Conservation (phyloP, 495 filamentous ascomycete species). For the Penicillium longicatenatum region DNA sequence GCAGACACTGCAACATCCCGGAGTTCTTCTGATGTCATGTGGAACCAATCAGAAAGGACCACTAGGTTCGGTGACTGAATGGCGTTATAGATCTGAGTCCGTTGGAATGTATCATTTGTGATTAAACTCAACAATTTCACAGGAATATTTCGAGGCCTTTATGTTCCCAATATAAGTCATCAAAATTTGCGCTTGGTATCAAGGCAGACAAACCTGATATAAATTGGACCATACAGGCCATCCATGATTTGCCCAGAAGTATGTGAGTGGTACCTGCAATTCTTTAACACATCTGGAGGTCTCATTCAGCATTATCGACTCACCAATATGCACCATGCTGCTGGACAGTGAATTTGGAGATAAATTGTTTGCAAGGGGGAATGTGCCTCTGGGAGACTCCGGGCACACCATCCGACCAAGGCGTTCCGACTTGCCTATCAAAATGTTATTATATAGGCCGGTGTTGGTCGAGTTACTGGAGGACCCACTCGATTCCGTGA, state of each 20-base stretch:
- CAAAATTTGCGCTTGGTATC: not conserved
- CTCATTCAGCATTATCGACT: not conserved
- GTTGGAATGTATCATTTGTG: not conserved
- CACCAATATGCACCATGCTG: slow-evolving; percentile 54
- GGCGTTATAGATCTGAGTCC: not conserved
- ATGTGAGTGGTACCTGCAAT: slow-evolving; percentile 44
- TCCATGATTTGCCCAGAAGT: slow-evolving; percentile 48
- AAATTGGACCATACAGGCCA: slow-evolving; percentile 54
- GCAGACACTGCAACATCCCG: not conserved
- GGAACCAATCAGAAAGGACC: slow-evolving; percentile 52
- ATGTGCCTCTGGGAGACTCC: slow-evolving; percentile 51
- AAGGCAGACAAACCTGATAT: slow-evolving; percentile 17
- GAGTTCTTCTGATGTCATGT: slow-evolving; percentile 40
- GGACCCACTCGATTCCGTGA: slow-evolving; percentile 36
- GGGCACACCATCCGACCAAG: slow-evolving; percentile 57
- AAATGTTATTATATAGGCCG: not conserved
- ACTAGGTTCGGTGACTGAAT: slow-evolving; percentile 30
- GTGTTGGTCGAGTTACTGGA: not conserved
- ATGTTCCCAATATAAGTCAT: not conserved
- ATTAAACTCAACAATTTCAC: not conserved
- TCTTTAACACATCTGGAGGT: not conserved
- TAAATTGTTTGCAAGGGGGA: slow-evolving; percentile 40
- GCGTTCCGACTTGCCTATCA: slow-evolving; percentile 26
- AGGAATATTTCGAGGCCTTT: not conserved
- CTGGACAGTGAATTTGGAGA: slow-evolving; percentile 50